Evolutionary conservation across 768 basidiomycete species (phyloP).

Genomic region (Kwoniella heveanensis): DNA sequence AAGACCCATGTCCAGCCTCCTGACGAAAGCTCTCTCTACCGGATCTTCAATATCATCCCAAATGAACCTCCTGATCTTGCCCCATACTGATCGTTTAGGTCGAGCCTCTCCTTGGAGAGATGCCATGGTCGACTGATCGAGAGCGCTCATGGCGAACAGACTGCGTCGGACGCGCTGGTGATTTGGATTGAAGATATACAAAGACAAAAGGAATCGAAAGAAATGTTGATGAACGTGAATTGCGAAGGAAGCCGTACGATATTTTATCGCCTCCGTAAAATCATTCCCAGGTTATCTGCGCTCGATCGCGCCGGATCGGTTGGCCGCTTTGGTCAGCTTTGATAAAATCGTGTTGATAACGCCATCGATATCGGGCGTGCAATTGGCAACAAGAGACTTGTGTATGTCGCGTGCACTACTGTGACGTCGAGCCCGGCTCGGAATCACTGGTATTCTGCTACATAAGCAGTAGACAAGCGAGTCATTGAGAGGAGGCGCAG

Average conservation of each 20-base stretch:
- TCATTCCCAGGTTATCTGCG: background rate
- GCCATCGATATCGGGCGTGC: slow-evolving; percentile 53
- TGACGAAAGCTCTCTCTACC: slow-evolving; percentile 23
- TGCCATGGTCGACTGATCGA: background rate
- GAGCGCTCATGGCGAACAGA: background rate
- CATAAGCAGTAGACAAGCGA: background rate
- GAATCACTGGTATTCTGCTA: no score
- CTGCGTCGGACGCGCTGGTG: no score
- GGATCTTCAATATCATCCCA: slow-evolving; percentile 22
- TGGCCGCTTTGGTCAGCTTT: background rate
- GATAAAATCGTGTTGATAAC: slow-evolving; percentile 9
- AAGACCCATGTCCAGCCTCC: slow-evolving; percentile 20
- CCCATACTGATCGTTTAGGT: slow-evolving; percentile 7
- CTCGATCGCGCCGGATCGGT: background rate
- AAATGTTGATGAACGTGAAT: no score
- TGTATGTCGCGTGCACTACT: no score
- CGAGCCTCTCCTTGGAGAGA: background rate
- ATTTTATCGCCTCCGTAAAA: background rate
- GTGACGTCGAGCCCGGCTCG: background rate
- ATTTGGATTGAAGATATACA: no score
- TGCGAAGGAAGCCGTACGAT: no score
- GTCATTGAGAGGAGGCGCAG: background rate
- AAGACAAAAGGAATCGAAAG: no score
- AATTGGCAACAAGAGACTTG: slow-evolving; percentile 1
- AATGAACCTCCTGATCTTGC: slow-evolving; percentile 14